phyloP scores from a whole-genome alignment of 192 early-diverging fungal species.

The Nowakowskiella sp. region DNA sequence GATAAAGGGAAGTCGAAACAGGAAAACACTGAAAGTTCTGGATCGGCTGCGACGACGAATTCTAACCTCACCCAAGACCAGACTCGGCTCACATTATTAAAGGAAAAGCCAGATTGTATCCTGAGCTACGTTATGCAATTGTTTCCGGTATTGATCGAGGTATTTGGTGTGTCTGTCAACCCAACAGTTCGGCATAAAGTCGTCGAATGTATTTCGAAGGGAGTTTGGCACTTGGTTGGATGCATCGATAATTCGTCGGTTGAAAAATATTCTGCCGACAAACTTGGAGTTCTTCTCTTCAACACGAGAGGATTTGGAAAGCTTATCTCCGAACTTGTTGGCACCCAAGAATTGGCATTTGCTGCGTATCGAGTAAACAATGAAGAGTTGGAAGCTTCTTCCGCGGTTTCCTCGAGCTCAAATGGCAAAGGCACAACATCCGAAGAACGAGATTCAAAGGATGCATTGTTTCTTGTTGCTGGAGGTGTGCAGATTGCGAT shows the following conservation, averaged over 20 bases:
- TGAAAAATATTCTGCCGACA: conserved; percentile 28
- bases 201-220: conserved; percentile 50
- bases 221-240: conserved; percentile 47
- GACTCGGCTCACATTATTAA: conserved; percentile 26
- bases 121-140: conserved; percentile 37
- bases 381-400: not conserved
- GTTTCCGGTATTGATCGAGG: conserved; percentile 62
- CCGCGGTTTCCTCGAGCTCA: not conserved
- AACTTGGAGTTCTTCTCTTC: conserved; percentile 39
- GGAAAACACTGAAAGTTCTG: no score
- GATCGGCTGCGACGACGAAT: no score
- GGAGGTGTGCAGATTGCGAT: conserved; percentile 54
- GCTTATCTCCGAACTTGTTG: conserved; percentile 41
- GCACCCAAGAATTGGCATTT: conserved; percentile 20
- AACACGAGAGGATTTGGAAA: conserved; percentile 32
- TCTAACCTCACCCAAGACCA: no score
- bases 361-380: no score
- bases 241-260: no score
- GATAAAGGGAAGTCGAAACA: not conserved
- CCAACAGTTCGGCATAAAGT: conserved; percentile 40
- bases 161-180: conserved; percentile 63
- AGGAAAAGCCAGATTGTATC: conserved; percentile 25
- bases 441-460: conserved; percentile 26
- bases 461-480: conserved; percentile 34
- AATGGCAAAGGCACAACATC: no score